A percentile compares a stretch with the other conserved stretches of the same genome.
phyloP scores from a whole-genome alignment of 2,329 filamentous ascomycete genomes.

The Cladosporium halotolerans region DNA sequence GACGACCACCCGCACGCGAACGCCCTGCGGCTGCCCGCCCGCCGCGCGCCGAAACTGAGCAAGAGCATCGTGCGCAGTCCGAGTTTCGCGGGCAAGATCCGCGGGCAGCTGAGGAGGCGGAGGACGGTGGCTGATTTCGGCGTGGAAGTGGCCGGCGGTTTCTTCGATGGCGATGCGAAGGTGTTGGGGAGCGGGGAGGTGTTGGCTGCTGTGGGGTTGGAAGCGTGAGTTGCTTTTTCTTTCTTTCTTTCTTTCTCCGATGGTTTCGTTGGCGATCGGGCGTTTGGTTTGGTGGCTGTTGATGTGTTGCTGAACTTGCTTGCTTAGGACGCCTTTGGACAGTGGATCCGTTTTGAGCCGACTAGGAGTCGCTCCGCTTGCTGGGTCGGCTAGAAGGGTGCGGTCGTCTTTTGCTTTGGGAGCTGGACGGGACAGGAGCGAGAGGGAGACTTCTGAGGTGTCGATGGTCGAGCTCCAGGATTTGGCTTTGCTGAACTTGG shows the following conservation, averaged over 20 bases:
- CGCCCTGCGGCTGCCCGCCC: slow-evolving; percentile 15
- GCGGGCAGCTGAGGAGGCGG: slow-evolving; percentile 17
- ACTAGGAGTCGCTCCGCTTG: background rate
- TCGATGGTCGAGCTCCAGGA: slow-evolving; percentile 5
- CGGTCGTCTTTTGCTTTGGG: background rate
- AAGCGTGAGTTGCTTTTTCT: slow-evolving; percentile 3
- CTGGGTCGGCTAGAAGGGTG: background rate
- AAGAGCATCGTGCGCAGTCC: slow-evolving; percentile 22
- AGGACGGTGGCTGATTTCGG: slow-evolving; percentile 12
- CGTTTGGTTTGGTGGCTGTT: too few species aligned
- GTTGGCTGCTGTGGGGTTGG: slow-evolving; percentile 8
- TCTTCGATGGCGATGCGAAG: slow-evolving; percentile 32
- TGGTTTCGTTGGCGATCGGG: too few species aligned
- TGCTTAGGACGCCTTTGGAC: background rate
- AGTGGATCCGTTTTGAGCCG: background rate
- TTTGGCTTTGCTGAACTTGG: slow-evolving; percentile 4
- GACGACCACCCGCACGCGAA: slow-evolving; percentile 27
- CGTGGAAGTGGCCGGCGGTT: slow-evolving; percentile 20
- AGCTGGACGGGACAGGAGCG: background rate
- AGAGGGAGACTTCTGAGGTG: background rate
- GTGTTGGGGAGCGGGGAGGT: slow-evolving; percentile 22
- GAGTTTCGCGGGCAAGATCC: slow-evolving; percentile 21
- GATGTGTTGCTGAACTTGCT: background rate
- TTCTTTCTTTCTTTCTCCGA: background rate
- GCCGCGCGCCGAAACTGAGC: slow-evolving; percentile 6